Evolutionary conservation across 192 early-diverging fungal genomes (phyloP), one percentile per base, ranked within the genome.

Genomic region (Coemansia aciculifera): DNA sequence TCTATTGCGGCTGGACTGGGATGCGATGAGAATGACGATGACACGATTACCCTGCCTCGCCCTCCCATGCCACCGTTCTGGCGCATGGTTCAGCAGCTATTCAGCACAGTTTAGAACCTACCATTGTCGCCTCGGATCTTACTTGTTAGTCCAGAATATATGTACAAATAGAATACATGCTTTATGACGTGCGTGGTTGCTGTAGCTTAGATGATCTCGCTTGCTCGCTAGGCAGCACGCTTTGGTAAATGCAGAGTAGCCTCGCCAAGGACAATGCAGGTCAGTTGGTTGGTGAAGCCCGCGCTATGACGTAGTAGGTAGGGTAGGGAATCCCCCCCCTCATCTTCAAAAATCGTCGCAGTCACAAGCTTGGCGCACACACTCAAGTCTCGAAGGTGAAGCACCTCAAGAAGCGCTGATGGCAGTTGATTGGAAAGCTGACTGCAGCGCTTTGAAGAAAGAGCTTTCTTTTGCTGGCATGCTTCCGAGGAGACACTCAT

Each of bases 1-100:
- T 29, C 59, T 1, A 39, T 59, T 43, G 80, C 73, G 9, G 74
- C 71, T 13, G 79, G 79, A 0, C 59, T 83, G 56, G 80, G 80
- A 21, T 83, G 80, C 37, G 69, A 77, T 56, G 80, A 73, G 67
- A 74, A 77, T 40, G 80, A 72, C 59, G 73, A 73, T 46, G 78
- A 82, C 69, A 74, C 69, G 39, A 74, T 78, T 23, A 83, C 69
- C 6, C 60, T 81, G 64, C 79, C 74, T 11, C 21, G 44, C 17
- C 73, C 76, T 24, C 76, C 76, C 13, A 34, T 56, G n/a, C 76
- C 70, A 36, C 71, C 71, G 13, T 49, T 72, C 19, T 59, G 51
- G 15, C 69, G 29, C 52, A 9, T 68, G 62, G 44, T 46, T 21
- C 29, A 19, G 5, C 44, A 39, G 62, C 29, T 59, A 27, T 59